Evolutionary conservation across 2,329 filamentous ascomycete species (phyloP).

Genomic region (Neonectria faginata): DNA sequence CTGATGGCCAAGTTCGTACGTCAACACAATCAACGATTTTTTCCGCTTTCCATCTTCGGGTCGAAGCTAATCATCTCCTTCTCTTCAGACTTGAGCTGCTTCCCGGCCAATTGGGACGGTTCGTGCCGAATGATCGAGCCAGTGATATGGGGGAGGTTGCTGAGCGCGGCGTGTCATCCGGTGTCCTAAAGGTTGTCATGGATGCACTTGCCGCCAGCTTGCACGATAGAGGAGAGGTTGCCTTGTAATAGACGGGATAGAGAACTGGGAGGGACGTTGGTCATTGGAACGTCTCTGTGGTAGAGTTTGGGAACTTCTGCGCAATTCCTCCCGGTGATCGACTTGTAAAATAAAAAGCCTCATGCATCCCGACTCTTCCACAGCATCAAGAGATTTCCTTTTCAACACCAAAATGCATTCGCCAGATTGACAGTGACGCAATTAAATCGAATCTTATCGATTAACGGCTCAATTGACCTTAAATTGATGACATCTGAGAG

Average conservation of each 20-base stretch:
- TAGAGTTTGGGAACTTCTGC: conserved; percentile 52
- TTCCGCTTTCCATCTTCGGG: neutral
- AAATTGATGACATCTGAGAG: conserved; percentile 33
- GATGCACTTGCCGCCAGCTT: conserved; percentile 45
- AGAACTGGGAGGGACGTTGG: conserved; percentile 52
- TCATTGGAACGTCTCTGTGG: conserved; percentile 50
- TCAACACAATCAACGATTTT: conserved; percentile 44
- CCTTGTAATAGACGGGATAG: conserved; percentile 57
- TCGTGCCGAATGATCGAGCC: conserved; percentile 53
- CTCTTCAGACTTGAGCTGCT: conserved; percentile 53
- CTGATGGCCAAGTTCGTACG: conserved; percentile 92
- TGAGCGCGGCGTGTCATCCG: conserved; percentile 43
- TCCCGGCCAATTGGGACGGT: conserved; percentile 49
- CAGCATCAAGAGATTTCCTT: conserved; percentile 48
- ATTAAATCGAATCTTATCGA: conserved; percentile 18
- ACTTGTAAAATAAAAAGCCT: conserved; percentile 60
- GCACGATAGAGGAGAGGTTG: conserved; percentile 52
- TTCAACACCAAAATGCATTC: conserved; percentile 28
- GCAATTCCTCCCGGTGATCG: conserved; percentile 50
- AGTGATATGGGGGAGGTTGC: conserved; percentile 47
- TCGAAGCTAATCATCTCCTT: conserved; percentile 26
- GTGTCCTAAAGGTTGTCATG: conserved; percentile 45
- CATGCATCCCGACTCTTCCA: conserved; percentile 54
- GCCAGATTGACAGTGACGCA: conserved; percentile 23
- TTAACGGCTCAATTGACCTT: conserved; percentile 39